Evolutionary conservation across 768 basidiomycete species (phyloP).

Genomic region (Pleurotus eryngii): DNA sequence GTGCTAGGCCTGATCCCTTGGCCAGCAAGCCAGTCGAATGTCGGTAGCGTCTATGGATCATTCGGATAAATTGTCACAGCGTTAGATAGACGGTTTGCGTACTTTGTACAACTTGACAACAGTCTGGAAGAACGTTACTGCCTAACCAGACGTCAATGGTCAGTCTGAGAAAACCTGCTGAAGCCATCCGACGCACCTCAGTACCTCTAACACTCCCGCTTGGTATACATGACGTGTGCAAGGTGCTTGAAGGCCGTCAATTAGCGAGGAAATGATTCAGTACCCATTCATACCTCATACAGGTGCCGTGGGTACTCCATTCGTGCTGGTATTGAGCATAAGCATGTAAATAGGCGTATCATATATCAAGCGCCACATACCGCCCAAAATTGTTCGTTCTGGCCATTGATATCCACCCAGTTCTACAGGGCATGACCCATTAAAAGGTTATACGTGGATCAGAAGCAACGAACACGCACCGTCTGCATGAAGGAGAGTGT

Average conservation of each 20-base stretch:
- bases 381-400: constrained; percentile 68
- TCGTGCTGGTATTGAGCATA: constrained; percentile 47
- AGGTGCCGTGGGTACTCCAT: constrained; percentile 68
- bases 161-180: background rate
- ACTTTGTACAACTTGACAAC: constrained; percentile 47
- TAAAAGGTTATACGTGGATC: background rate
- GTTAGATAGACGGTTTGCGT: background rate
- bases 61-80: background rate
- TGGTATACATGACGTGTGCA: constrained; percentile 58
- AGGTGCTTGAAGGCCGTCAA: constrained; percentile 40
- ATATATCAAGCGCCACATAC: constrained; percentile 28
- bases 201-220: constrained; percentile 49
- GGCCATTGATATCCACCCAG: constrained; percentile 61
- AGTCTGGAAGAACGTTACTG: constrained; percentile 64
- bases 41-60: constrained; percentile 53
- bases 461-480: constrained; percentile 25
- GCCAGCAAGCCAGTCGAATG: constrained; percentile 65
- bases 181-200: constrained; percentile 38
- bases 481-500: constrained; percentile 58
- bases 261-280: background rate
- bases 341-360: constrained; percentile 5
- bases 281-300: constrained; percentile 34
- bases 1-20: constrained; percentile 73
- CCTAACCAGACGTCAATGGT: constrained; percentile 23
- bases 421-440: constrained; percentile 33